These are phyloP conservation scores for Domatiomyces catenatus DNA, from an alignment of 2,329 filamentous ascomycete species.

Conservation along the genomic window DNA sequence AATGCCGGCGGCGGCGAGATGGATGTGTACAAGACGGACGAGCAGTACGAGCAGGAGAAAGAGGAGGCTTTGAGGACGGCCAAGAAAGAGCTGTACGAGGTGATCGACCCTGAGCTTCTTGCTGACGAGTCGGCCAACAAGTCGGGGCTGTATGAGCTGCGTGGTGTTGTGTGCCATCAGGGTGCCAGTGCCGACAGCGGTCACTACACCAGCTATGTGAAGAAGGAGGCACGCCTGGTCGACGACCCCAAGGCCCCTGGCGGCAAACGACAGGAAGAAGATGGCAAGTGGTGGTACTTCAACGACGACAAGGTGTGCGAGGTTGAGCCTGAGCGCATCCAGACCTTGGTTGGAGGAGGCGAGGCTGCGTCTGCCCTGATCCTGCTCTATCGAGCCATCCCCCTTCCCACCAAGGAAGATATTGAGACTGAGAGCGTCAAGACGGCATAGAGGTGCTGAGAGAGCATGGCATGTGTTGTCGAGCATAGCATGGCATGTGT, in stretches of 20 bases:
- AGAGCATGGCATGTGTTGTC: not conserved
- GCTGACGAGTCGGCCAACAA: conserved; percentile 76
- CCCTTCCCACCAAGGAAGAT: conserved; percentile 31
- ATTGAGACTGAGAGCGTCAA: conserved; percentile 7
- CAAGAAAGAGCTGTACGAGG: conserved; percentile 72
- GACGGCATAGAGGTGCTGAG: not conserved
- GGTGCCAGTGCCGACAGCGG: conserved; percentile 92
- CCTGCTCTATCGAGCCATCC: conserved; percentile 35
- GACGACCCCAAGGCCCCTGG: conserved; percentile 48
- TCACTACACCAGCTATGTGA: conserved; percentile 95
- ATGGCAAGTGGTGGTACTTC: conserved; percentile 99
- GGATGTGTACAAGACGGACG: conserved; percentile 77
- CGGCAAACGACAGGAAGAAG: conserved; percentile 63
- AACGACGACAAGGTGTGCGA: conserved; percentile 96
- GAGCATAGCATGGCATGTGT: not conserved
- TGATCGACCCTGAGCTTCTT: conserved; percentile 60
- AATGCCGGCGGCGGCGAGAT: conserved; percentile 54
- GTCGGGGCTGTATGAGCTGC: conserved; percentile 86
- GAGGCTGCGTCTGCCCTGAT: conserved; percentile 38
- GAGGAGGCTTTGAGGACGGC: conserved; percentile 57
- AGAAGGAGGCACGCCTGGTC: conserved; percentile 57
- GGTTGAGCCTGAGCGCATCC: conserved; percentile 80
- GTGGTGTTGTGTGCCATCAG: conserved; percentile 90
- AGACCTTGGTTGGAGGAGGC: conserved; percentile 70
- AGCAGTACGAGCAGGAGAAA: conserved; percentile 76